A percentile compares a stretch with the other conserved stretches of the same genome.
Evolutionary conservation across 164 flowering plant genomes (phyloP).

Genomic region (Dillenia suffruticosa): DNA sequence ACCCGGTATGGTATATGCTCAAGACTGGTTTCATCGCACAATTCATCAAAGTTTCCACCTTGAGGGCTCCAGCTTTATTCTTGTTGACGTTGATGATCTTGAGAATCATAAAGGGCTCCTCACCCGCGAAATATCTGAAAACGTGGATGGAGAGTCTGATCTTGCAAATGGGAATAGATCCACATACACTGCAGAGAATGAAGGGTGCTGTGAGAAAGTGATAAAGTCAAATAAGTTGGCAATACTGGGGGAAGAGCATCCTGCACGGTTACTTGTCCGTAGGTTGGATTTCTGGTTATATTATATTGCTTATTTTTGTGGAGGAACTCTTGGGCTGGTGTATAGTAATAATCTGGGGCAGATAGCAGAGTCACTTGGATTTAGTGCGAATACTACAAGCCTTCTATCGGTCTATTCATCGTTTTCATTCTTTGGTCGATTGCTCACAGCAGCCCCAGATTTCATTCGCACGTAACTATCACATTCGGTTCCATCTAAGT

Average conservation of each 20-base stretch:
- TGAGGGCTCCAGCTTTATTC: constrained; percentile 56
- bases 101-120: constrained; percentile 70
- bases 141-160: constrained; percentile 4
- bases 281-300: constrained; percentile 91
- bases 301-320: constrained; percentile 79
- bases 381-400: constrained; percentile 31
- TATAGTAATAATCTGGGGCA: constrained; percentile 95
- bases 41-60: constrained; percentile 48
- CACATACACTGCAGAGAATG: constrained; percentile 3
- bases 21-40: constrained; percentile 50
- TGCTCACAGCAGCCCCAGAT: constrained; percentile 87
- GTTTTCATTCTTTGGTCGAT: constrained; percentile 95
- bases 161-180: constrained; percentile 2
- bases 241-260: constrained; percentile 87
- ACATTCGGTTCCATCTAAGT: background rate
- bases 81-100: constrained; percentile 63
- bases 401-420: constrained; percentile 80
- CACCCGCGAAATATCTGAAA: constrained; percentile 20
- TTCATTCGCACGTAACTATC: constrained; percentile 52
- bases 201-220: constrained; percentile 33
- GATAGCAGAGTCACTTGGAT: constrained; percentile 81
- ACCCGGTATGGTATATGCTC: constrained; percentile 69
- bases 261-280: constrained; percentile 38
- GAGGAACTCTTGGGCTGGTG: constrained; percentile 95
- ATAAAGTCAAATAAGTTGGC: constrained; percentile 37